phyloP scores from a whole-genome alignment of 1,284 basidiomycete genomes.

The Heterobasidion irregulare region DNA sequence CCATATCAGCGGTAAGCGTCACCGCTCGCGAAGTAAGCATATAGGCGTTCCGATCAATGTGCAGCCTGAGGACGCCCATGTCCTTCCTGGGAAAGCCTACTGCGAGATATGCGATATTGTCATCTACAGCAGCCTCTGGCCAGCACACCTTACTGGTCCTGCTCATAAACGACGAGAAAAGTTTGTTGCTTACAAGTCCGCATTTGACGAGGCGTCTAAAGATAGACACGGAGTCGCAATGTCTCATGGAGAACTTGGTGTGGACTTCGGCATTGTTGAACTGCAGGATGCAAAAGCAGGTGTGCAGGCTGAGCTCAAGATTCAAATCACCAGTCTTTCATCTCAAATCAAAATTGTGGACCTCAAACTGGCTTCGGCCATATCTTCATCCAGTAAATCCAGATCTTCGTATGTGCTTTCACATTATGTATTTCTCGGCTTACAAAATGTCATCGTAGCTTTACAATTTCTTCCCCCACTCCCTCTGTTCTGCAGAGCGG shows the following conservation, averaged over 20 bases:
- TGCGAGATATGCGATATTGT: background rate
- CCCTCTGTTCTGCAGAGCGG: background rate
- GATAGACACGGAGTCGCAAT: conserved; percentile 35
- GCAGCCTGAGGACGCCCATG: background rate
- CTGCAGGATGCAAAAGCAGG: background rate
- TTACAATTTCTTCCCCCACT: background rate
- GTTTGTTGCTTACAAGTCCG: conserved; percentile 26
- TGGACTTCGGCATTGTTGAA: conserved; percentile 32
- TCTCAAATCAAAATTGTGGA: background rate
- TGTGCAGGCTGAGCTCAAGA: background rate
- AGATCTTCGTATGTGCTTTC: background rate
- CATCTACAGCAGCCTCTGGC: background rate
- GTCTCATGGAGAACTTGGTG: conserved; percentile 14
- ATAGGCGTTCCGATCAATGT: conserved; percentile 19
- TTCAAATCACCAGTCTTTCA: background rate
- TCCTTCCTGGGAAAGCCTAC: background rate
- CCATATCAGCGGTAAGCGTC: background rate
- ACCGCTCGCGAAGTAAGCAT: background rate
- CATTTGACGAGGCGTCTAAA: conserved; percentile 32
- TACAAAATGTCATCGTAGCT: background rate
- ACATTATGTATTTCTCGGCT: background rate
- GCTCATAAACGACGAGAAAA: conserved; percentile 18
- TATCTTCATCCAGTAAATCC: no score
- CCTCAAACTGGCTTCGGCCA: background rate
- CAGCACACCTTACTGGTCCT: background rate